phyloP scores from a whole-genome alignment of 2,329 filamentous ascomycete species.

The Helotiales sp. region DNA sequence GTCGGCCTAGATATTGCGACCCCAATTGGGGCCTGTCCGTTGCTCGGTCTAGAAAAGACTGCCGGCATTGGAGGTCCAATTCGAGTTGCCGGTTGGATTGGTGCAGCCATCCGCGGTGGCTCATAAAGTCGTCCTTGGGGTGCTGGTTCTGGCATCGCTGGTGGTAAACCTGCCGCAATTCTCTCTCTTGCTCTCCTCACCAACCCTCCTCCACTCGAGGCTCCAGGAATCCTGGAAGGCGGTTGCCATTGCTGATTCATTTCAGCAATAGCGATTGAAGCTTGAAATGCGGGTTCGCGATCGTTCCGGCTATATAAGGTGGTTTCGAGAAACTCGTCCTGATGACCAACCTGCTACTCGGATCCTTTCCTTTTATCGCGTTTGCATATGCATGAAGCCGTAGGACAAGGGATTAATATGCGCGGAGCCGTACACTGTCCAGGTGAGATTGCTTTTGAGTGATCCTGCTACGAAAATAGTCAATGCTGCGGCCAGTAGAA shows the following conservation, averaged over 20 bases:
- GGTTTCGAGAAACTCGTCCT: constrained; percentile 23
- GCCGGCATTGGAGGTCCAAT: constrained; percentile 34
- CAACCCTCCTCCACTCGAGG: constrained; percentile 49
- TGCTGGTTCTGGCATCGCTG: constrained; percentile 36
- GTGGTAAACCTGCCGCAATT: constrained; percentile 50
- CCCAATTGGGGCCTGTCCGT: constrained; percentile 36
- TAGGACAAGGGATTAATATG: constrained; percentile 30
- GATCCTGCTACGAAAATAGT: constrained; percentile 15
- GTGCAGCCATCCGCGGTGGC: constrained; percentile 22
- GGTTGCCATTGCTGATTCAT: constrained; percentile 41
- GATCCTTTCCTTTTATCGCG: constrained; percentile 33
- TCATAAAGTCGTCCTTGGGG: constrained; percentile 28
- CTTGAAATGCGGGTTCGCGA: constrained; percentile 13
- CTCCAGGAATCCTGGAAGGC: constrained; percentile 22
- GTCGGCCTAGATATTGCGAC: constrained; percentile 54
- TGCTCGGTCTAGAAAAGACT: constrained; percentile 28
- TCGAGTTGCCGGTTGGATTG: constrained; percentile 30
- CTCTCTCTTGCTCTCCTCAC: constrained; percentile 60
- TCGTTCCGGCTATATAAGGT: constrained; percentile 24
- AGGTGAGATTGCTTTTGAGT: constrained; percentile 12
- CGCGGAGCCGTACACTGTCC: constrained; percentile 23
- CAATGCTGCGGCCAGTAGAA: constrained; percentile 14
- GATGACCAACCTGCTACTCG: constrained; percentile 33
- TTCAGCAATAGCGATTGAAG: constrained; percentile 20
- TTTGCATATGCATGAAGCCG: constrained; percentile 43